These are phyloP conservation scores for Gracilaria gracilis DNA, from an alignment of 23 red algal genomes.

Conservation along the genomic window DNA sequence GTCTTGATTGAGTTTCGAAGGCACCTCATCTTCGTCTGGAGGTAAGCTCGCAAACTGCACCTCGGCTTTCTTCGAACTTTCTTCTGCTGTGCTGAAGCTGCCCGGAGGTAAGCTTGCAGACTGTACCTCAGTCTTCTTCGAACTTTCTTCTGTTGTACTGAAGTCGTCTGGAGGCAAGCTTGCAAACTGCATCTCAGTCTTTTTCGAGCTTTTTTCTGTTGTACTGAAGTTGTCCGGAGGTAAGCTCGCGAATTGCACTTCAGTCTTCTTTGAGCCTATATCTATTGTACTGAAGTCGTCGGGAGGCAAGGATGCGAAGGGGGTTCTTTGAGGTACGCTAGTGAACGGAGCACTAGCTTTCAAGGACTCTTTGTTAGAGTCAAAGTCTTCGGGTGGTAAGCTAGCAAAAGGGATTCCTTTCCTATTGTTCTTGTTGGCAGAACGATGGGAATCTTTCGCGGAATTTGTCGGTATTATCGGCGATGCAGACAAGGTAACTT, in stretches of 20 bases:
- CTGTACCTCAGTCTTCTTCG: neutral
- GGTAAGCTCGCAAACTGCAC: slow-evolving; percentile 31
- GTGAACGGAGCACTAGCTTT: neutral
- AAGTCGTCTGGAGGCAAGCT: slow-evolving; percentile 37
- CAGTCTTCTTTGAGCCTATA: neutral
- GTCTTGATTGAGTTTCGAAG: neutral
- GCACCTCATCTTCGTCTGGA: slow-evolving; percentile 10
- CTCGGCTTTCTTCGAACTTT: neutral
- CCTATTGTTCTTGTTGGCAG: neutral
- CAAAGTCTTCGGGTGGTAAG: slow-evolving; percentile 21
- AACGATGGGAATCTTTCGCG: neutral
- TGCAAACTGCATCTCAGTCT: slow-evolving; percentile 27
- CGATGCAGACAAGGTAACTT: neutral
- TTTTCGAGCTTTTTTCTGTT: neutral
- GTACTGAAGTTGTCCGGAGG: slow-evolving; percentile 52
- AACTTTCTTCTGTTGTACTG: neutral
- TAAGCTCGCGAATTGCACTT: slow-evolving; percentile 18
- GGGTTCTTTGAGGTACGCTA: neutral
- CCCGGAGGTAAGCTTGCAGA: slow-evolving; percentile 38
- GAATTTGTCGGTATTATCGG: neutral
- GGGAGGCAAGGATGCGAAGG: slow-evolving; percentile 46
- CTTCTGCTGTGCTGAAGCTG: neutral
- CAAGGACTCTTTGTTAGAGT: neutral
- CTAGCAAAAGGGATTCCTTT: neutral
- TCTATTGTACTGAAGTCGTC: slow-evolving; percentile 14